Evolutionary conservation across 257 asterid genomes (phyloP), one percentile per base, ranked within the genome.

Genomic region (Solanum dulcamara): DNA sequence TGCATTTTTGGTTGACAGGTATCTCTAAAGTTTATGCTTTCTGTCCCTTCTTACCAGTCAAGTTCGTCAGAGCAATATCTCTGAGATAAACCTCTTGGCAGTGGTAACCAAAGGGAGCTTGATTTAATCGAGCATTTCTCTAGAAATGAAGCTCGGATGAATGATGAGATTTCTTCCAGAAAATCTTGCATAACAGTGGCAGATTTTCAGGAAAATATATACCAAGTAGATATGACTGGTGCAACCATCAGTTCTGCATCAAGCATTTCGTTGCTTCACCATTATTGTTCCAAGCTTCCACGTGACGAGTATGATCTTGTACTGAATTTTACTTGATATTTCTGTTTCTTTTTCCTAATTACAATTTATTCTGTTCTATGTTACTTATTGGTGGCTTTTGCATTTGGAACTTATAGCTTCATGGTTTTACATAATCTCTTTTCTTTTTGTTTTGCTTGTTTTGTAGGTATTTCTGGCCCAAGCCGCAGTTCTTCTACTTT

Each of bases 1-100:
- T 91, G 97, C 97, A 51, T 91, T 97, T 91, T 84, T 97, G 90
- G 97, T 97, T 81, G 93, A 97, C 91, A 97, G 98, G 99, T 97
- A 85, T 86, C 85, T 86, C 70, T 28, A 28, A 48, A 68, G 71
- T 32, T 84, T 50, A 64, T 33, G 50, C 64, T 87, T 87, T 80
- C 35, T 85, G 83, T 82, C 46, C 85, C 68, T 81, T 86, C 59
- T 79, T 79, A 79, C 30, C 60, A 28, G 44, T 48, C 83, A 79
- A 48, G 82, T 68, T 44, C 81, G 28, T 50, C 79, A 64, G 35
- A 30, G 66, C 59, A 48, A 68, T 84, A 85, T 82, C 68, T 89
- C 88, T 90, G 84, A 87, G 67, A 30, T 46, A 84, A 83, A 72
- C 81, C 51, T 87, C 74, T 60, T 87, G 88, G 88, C 95, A 97